Evolutionary conservation across 768 basidiomycete genomes (phyloP).

Genomic region (Cubamyces lactineus): DNA sequence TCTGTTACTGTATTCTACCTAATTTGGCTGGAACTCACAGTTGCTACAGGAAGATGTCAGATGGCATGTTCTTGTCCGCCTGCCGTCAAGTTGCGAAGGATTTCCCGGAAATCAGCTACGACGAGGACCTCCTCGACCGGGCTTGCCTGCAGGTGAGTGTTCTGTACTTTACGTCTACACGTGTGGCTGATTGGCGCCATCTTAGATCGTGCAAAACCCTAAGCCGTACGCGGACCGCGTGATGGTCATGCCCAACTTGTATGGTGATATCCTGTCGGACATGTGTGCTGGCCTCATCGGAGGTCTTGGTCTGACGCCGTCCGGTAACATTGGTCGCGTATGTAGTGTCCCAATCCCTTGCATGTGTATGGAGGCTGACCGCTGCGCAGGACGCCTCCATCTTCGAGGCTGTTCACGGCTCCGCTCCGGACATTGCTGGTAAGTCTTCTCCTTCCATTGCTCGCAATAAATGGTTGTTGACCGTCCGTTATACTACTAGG

Average conservation of each 20-base stretch:
- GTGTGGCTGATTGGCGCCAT: constrained; percentile 9
- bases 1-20: constrained; percentile 41
- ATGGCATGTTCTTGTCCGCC: constrained; percentile 98
- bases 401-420: constrained; percentile 99
- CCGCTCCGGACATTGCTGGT: constrained; percentile 98
- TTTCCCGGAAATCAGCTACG: constrained; percentile 90
- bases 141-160: constrained; percentile 83
- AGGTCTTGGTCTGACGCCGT: constrained; percentile 95
- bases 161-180: neutral
- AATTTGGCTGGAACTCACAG: neutral
- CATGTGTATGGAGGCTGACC: constrained; percentile 18
- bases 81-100: constrained; percentile 96
- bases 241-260: constrained; percentile 99
- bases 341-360: constrained; percentile 30
- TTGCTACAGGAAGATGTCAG: constrained; percentile 94
- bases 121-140: constrained; percentile 96
- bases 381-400: constrained; percentile 87
- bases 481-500: constrained; percentile 44
- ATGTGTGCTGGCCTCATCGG: constrained; percentile 97
- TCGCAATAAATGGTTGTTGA: neutral
- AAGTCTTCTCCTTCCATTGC: constrained; percentile 25
- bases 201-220: constrained; percentile 89
- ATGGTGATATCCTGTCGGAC: constrained; percentile 94
- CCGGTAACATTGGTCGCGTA: constrained; percentile 95
- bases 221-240: constrained; percentile 92